Base-by-base conservation (phyloP, 768 basidiomycete genomes). In the Trichaptum fuscoviolaceum region DNA sequence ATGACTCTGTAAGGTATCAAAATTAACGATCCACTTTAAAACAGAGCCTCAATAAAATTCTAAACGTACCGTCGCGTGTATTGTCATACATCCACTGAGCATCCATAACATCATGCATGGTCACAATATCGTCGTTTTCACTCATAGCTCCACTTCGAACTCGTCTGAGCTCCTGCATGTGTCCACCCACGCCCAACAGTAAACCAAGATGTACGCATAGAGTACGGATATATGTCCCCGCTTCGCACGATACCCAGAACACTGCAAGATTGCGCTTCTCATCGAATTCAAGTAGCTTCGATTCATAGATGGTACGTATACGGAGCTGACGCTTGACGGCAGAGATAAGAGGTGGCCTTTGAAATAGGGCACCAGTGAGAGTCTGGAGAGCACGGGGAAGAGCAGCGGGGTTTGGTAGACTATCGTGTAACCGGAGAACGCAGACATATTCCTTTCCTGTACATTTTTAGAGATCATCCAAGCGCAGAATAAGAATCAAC, bases 71-170 rank as follows among this genome's bases (percentile, higher is more conserved):
- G 78, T 99, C 97, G 52, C 96, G 85, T 3, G 92, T 97, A 77
- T 96, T 98, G 76, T 99, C 97, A 76, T 96, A 99, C 74, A 90
- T 77, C 96, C 96, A 99, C 73, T 99, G 97, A 15, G 97, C 97
- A 77, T 99, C 97, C 79, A 99, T 80, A 30, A 99, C 96, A 75
- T 99, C 97, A 79, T 99, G 97, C 97, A 99, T 99, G 24, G 96
- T 96, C 67, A 99, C 97, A 73, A 98, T 95, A 71, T 95, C 95
- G 75, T 99, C 96, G 75, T 93, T 95, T 81, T 99, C 97, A 62
- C 91, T 93, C 86, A 98, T 90, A 62, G 96, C 96, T 72, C 97
- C 97, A 75, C 91, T 93, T 70, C 97, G 82, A 17, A 99, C 96
- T 72, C 97, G 82, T 71, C 97, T 85, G 67, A 99, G 84, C 77